Base-by-base conservation (phyloP, 768 basidiomycete genomes). In the Leccinellum albellum region DNA sequence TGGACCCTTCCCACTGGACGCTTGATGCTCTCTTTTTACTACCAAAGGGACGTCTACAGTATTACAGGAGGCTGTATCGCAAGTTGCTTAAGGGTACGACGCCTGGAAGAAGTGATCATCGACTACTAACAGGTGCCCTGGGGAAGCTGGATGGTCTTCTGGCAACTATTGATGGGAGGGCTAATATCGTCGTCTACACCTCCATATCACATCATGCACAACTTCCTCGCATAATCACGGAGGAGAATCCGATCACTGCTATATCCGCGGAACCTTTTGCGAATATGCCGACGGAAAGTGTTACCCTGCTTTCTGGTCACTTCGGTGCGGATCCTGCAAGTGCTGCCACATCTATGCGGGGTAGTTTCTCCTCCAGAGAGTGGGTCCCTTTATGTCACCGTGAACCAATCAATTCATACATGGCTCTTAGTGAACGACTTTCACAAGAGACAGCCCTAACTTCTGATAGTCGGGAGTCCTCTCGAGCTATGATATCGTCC, bases 21-120 rank as follows among this genome's bases (percentile, higher is more conserved):
- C 76, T 98, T 14, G 96, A 98, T 67, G 75, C 83, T 8, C 78
- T 98, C 21, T 99, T 99, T 76, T 74, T 89, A 13, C 80, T 98
- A 9, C 97, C 97, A 0, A 88, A 86, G 66, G 77, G 78, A 14
- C 84, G 97, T 44, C 75, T 99, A 55, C 86, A 85, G 64, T 98
- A 99, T 73, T 98, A 98, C 77, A 86, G 85, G 67, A 95, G 89
- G 69, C 78, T 98, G 1, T 98, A 98, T 69, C 80, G 82, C 51
- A 84, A 89, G 50, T 75, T 98, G 46, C 75, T 98, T 49, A 92
- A 89, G 73, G 91, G 88, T 66, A 94, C 94, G 2, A 82, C 84
- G 26, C 87, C 91, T 4, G 94, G 94, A 17, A 79, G 87, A 65
- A 91, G 87, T 61, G 96, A 98, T 70, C 88, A 98, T 69, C 82